Percentiles rank a stretch among this genome's conserved stretches.
Evolutionary conservation across 164 flowering plant species (phyloP).

Genomic region (Umbellularia californica): DNA sequence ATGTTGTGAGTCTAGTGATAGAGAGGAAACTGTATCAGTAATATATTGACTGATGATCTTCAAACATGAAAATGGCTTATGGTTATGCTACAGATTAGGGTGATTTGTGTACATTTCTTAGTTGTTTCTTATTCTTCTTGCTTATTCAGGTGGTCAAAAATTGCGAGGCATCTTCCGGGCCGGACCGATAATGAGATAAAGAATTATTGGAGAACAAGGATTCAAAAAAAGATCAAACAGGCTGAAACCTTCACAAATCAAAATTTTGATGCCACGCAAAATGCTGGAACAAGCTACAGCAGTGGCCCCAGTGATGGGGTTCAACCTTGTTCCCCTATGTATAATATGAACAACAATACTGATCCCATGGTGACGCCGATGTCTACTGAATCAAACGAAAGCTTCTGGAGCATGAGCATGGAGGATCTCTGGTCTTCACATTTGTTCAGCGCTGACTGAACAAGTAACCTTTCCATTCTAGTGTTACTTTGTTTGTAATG

Average conservation of each 20-base stretch:
- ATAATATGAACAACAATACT: not conserved
- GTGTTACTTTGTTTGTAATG: not conserved
- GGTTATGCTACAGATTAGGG: not conserved
- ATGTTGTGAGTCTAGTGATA: not conserved
- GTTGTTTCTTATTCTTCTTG: not conserved
- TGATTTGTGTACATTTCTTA: too few species aligned
- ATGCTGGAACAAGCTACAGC: not conserved
- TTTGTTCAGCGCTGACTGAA: not conserved
- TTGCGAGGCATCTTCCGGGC: constrained; percentile 75
- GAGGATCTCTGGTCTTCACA: constrained; percentile 10
- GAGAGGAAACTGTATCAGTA: not conserved
- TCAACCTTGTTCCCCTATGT: not conserved
- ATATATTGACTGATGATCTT: too few species aligned
- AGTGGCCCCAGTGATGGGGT: not conserved
- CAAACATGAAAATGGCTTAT: too few species aligned
- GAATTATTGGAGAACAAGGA: constrained; percentile 55
- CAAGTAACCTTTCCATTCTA: not conserved
- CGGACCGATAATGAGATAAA: constrained; percentile 89
- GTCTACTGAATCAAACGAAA: constrained; percentile 1
- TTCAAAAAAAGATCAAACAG: constrained; percentile 13
- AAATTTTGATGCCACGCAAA: not conserved
- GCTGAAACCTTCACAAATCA: constrained; percentile 2
- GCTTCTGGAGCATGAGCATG: constrained; percentile 10
- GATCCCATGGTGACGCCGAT: not conserved
- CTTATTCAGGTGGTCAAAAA: constrained; percentile 64